These are phyloP conservation scores for Cymbidium sinense DNA, from an alignment of 106 monocot species.

Conservation along the genomic window DNA sequence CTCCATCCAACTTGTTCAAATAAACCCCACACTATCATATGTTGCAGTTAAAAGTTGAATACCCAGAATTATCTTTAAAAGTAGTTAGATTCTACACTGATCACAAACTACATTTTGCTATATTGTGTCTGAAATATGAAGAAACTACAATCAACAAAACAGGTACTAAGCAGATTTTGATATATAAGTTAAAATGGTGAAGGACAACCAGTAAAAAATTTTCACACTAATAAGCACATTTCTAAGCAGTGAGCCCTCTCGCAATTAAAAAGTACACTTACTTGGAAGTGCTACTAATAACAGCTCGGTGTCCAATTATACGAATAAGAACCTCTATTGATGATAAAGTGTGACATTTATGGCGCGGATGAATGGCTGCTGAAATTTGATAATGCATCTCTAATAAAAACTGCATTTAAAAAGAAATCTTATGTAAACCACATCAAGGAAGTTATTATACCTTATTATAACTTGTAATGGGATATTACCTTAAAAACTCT, in stretches of 20 bases:
- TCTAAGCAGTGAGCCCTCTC: background rate
- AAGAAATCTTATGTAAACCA: background rate
- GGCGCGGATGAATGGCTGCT: conserved; percentile 64
- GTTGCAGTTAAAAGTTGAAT: too few species aligned
- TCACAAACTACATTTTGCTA: too few species aligned
- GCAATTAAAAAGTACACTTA: conserved; percentile 22
- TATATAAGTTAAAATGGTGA: background rate
- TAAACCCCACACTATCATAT: too few species aligned
- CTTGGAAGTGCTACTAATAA: conserved; percentile 69
- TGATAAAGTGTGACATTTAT: conserved; percentile 52
- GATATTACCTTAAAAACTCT: conserved; percentile 78
- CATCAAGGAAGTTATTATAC: conserved; percentile 1
- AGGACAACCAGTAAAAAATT: background rate
- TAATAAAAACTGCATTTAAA: conserved; percentile 60
- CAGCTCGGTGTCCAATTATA: conserved; percentile 64
- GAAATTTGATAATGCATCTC: conserved; percentile 77
- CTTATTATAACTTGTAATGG: background rate
- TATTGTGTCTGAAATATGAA: too few species aligned
- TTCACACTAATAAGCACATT: background rate
- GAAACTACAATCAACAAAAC: background rate
- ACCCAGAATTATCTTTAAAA: too few species aligned
- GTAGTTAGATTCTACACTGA: too few species aligned
- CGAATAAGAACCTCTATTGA: conserved; percentile 63
- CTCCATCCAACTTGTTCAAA: too few species aligned
- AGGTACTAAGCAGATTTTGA: background rate